Percentiles rank a stretch among this genome's conserved stretches.
Conservation (phyloP, 768 basidiomycete species). For the Tricholoma saponaceum region DNA sequence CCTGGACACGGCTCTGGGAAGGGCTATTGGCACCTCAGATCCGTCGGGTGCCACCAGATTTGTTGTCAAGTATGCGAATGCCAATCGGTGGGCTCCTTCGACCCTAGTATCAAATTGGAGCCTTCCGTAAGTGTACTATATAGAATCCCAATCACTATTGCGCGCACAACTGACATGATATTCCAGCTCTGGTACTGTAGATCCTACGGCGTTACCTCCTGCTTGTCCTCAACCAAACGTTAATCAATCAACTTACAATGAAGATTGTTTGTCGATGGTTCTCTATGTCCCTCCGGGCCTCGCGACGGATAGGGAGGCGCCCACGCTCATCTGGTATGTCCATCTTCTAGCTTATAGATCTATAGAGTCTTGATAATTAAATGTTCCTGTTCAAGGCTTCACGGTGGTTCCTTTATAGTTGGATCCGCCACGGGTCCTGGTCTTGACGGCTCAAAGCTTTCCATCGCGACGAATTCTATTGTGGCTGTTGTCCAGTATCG, state of each 20-base stretch:
- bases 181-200: conserved; percentile 44
- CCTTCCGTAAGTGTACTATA: conserved; percentile 48
- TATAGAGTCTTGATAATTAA: not conserved
- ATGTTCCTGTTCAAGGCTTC: conserved; percentile 50
- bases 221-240: conserved; percentile 66
- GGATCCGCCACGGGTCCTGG: conserved; percentile 72
- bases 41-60: conserved; percentile 51
- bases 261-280: conserved; percentile 82
- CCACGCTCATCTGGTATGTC: conserved; percentile 60
- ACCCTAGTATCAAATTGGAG: conserved; percentile 50
- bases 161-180: not conserved
- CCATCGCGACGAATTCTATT: conserved; percentile 65
- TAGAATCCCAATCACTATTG: not conserved
- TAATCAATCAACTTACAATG: conserved; percentile 47
- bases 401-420: conserved; percentile 76
- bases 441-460: conserved; percentile 75
- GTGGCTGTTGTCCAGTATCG: conserved; percentile 84
- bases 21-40: conserved; percentile 49
- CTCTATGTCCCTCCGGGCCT: conserved; percentile 59
- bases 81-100: conserved; percentile 58
- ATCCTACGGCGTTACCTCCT: conserved; percentile 55
- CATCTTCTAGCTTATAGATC: not conserved
- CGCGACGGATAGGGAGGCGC: conserved; percentile 28
- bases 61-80: conserved; percentile 63
- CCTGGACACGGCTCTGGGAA: conserved; percentile 48